Percentiles rank a stretch among this genome's conserved stretches.
phyloP scores from a whole-genome alignment of 2,329 filamentous ascomycete genomes.

The Pseudogymnoascus sp. region DNA sequence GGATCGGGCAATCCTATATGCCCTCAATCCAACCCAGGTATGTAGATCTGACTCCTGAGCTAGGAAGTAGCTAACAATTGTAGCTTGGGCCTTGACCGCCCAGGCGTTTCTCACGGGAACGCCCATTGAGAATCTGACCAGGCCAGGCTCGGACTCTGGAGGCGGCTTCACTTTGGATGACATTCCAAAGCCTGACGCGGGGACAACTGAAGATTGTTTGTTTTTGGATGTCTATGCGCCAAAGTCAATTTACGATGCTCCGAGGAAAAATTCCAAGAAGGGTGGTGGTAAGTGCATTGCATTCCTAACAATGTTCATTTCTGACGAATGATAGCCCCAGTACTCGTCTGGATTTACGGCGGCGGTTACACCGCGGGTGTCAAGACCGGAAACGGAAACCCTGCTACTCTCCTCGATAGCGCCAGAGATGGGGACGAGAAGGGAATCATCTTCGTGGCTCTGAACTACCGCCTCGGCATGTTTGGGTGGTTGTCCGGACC shows the following conservation, averaged over 20 bases:
- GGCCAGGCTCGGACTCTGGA: neutral
- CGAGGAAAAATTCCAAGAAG: neutral
- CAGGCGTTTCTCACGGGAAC: constrained; percentile 13
- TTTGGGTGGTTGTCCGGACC: constrained; percentile 32
- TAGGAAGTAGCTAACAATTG: neutral
- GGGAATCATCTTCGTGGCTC: constrained; percentile 30
- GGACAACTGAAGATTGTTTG: constrained; percentile 36
- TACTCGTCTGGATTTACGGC: constrained; percentile 43
- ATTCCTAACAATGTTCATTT: neutral
- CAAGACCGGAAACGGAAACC: constrained; percentile 32
- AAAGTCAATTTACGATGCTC: constrained; percentile 27
- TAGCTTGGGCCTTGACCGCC: constrained; percentile 20
- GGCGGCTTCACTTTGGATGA: constrained; percentile 9
- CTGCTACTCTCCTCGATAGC: constrained; percentile 32
- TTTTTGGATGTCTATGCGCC: constrained; percentile 41
- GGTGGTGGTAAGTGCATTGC: constrained; percentile 15
- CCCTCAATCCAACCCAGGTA: constrained; percentile 27
- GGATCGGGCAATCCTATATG: constrained; percentile 27
- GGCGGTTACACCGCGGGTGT: constrained; percentile 37
- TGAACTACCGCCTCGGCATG: constrained; percentile 30
- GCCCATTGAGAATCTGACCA: constrained; percentile 1
- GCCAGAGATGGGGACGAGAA: constrained; percentile 24
- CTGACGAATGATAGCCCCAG: constrained; percentile 29
- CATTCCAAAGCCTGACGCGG: constrained; percentile 12
- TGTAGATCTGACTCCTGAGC: neutral